Base-by-base conservation (phyloP, 805 yeast species). In the Lachancea meyersii region DNA sequence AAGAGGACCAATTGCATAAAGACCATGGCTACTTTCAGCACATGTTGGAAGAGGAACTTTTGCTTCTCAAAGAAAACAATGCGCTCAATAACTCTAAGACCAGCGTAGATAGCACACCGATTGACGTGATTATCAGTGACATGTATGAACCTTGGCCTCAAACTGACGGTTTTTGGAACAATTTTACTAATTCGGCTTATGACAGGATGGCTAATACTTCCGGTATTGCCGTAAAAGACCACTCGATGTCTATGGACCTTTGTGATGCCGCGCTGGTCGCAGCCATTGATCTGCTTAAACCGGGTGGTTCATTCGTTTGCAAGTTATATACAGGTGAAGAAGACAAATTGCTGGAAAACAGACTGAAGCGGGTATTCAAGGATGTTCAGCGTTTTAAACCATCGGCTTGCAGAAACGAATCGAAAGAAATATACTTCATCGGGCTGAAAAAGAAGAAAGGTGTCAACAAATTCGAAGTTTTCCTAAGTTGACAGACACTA, bases 201-300 rank as follows among this genome's bases (percentile, higher is more conserved):
- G 70, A 70, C 66, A 91, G 96, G 97, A 83, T 91, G 85, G 85
- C 87, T 37, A 91, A 91, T 58, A 86, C 97, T 3, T 71, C 88
- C 11, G 97, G 98, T 3, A 65, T 86, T 31, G 76, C 80, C 8
- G 79, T 83, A 31, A 76, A 77, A 49, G 98, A 91, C 61, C 97
- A 91, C 63, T 67, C 74, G 11, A 78, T 77, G 51, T 87, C 96
- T 47, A 82, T 93, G 49, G 86, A 89, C 57, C 67, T 91, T 22
- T 91, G 97, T 61, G 93, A 86, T 53, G 96, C 96, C 0, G 96
- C 95, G 0, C 61, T 93, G 40, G 71, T 86, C 5, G 72, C 89
- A 38, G 82, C 94, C 1, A 71, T 82, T 41, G 82, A 79, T 47
- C 63, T 85, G n/a, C 64, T 93, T 21, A 77, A 70, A 47, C 76